phyloP scores from a whole-genome alignment of 2,329 filamentous ascomycete genomes.

The Pseudogymnoascus sp. region DNA sequence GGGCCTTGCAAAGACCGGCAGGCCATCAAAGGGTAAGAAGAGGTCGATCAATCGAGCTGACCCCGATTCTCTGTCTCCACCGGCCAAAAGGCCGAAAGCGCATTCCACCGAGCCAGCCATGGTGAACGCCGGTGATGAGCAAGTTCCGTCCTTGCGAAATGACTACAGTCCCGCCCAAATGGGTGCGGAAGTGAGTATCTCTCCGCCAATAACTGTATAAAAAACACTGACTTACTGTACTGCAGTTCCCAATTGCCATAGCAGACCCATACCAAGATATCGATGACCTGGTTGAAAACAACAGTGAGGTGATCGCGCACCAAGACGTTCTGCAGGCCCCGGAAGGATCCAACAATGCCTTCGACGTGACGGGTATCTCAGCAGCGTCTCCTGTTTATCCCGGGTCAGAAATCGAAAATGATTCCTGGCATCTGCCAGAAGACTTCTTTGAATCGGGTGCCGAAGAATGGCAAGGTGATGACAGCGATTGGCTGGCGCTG shows the following conservation, averaged over 20 bases:
- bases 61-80: background rate
- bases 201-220: background rate
- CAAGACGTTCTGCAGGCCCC: background rate
- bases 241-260: background rate
- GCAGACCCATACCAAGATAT: background rate
- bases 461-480: background rate
- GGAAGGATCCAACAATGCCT: background rate
- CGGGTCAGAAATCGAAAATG: background rate
- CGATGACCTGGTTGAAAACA: background rate
- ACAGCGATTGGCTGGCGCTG: background rate
- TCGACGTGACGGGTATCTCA: background rate
- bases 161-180: background rate
- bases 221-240: background rate
- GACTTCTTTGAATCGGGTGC: background rate
- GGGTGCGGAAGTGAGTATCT: background rate
- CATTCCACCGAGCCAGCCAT: background rate
- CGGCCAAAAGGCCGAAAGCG: background rate
- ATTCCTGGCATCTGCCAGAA: background rate
- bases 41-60: background rate
- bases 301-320: background rate
- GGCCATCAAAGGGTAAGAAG: background rate
- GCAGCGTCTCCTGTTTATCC: background rate
- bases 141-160: background rate
- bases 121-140: constrained; percentile 1
- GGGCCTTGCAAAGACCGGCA: background rate